Base-by-base conservation (phyloP, 306 rosid species). In the Luffa aegyptiaca region DNA sequence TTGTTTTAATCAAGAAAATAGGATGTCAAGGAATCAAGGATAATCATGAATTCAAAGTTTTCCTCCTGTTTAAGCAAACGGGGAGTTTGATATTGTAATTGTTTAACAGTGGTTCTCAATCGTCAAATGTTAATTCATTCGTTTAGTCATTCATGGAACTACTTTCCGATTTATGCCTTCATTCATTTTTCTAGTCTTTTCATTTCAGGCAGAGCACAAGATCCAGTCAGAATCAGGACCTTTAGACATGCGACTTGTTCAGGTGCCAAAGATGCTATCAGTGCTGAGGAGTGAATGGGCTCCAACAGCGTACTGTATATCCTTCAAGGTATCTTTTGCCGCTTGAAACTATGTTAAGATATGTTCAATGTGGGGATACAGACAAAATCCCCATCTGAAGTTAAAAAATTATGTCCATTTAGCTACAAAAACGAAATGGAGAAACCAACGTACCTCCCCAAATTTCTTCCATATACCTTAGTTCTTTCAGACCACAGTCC, bases 201-300 rank as follows among this genome's bases (percentile, higher is more conserved):
- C 83, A 79, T 41, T 93, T 84, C 88, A 93, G 98, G 97, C 82
- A 48, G 97, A 88, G 68, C 99, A 95, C 85, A 95, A 95, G 86
- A 93, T 93, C 81, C 98, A 93, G 88, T 95, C 97, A 45, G 97
- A 91, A 80, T 87, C 97, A 80, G 91, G 90, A 70, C 87, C 94
- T 12, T 88, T 91, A 85, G 95, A 95, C 42, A 91, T 93, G 87
- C 87, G 92, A 84, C 94, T 95, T 35, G 90, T 86, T 90, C 96
- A 86, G 82, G 97, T 93, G 86, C 98, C 99, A 42, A 95, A 95
- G 89, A 95, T 95, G 99, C 87, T 95, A 72, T 78, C 83, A 1
- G 82, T 90, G 70, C 92, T 95, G 31, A 86, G 91, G 87, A 83
- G 82, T 78, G 86, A 89, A 45, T 95, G 99, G 99, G 92, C 88